A percentile compares a stretch with the other conserved stretches of the same genome.
These are phyloP conservation scores for Aureobasidium pullulans DNA, from an alignment of 2,329 filamentous ascomycete genomes.

Conservation along the genomic window DNA sequence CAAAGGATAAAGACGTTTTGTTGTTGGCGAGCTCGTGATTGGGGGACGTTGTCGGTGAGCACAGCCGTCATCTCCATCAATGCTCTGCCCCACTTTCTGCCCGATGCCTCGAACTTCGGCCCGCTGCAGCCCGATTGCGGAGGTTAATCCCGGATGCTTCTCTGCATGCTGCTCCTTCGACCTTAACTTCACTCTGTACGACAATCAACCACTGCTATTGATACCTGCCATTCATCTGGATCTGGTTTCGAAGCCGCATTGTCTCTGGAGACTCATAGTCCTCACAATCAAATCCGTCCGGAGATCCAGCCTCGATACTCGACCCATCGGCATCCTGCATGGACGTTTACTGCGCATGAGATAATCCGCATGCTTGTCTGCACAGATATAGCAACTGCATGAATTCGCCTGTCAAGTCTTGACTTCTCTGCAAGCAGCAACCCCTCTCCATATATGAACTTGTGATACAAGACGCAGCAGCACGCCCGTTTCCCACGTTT, in stretches of 20 bases:
- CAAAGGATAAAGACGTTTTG: slow-evolving; percentile 6
- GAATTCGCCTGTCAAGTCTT: not conserved
- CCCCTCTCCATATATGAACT: not conserved
- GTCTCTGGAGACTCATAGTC: not conserved
- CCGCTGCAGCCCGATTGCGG: slow-evolving; percentile 9
- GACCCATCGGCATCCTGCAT: not conserved
- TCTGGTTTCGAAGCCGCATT: not conserved
- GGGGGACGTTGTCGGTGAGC: slow-evolving; percentile 8
- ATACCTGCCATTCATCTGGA: not conserved
- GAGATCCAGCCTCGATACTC: not conserved
- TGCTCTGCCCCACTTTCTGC: slow-evolving; percentile 9
- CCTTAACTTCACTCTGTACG: not conserved
- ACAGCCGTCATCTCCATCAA: slow-evolving; percentile 8
- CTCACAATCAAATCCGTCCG: not conserved
- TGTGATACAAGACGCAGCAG: not conserved
- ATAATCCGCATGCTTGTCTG: not conserved
- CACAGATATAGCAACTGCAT: not conserved
- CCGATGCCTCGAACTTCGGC: not conserved
- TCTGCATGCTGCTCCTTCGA: not conserved
- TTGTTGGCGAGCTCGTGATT: slow-evolving; percentile 5
- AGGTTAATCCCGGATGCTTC: slow-evolving; percentile 1
- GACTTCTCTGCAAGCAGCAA: not conserved
- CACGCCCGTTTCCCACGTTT: not conserved
- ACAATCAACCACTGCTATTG: slow-evolving; percentile 1
- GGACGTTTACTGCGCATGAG: not conserved